These are phyloP conservation scores for Penicillium brevicompactum DNA, from an alignment of 2,329 filamentous ascomycete genomes.

Conservation along the genomic window DNA sequence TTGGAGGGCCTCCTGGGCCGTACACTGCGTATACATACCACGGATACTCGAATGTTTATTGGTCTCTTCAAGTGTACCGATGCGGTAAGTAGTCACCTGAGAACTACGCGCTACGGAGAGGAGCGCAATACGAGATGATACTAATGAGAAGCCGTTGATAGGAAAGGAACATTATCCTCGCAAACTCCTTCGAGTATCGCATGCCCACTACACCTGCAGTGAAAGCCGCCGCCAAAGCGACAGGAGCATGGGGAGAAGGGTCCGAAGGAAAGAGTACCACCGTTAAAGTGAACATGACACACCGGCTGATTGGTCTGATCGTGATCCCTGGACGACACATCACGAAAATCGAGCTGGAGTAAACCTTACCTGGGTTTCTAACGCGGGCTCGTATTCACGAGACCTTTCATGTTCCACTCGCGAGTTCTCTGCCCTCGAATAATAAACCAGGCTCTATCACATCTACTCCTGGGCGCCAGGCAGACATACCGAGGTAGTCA, in stretches of 20 bases:
- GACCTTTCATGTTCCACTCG: conserved; percentile 8
- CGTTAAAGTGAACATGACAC: conserved; percentile 72
- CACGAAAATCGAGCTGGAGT: conserved; percentile 83
- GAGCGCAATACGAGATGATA: not conserved
- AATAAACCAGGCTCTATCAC: conserved; percentile 11
- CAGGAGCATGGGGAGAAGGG: conserved; percentile 23
- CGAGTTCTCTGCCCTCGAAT: conserved; percentile 10
- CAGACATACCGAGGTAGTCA: not conserved
- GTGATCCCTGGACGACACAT: conserved; percentile 88
- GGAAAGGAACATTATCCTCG: conserved; percentile 87
- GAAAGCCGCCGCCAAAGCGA: conserved; percentile 42
- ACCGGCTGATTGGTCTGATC: conserved; percentile 83
- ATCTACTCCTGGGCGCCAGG: conserved; percentile 3
- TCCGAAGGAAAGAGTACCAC: conserved; percentile 25
- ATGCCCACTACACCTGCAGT: conserved; percentile 62
- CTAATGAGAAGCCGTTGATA: conserved; percentile 38
- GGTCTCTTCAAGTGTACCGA: conserved; percentile 95
- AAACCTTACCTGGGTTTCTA: conserved; percentile 39
- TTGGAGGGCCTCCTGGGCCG: conserved; percentile 70
- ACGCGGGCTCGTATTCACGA: conserved; percentile 9
- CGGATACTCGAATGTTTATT: conserved; percentile 84
- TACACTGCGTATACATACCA: conserved; percentile 75
- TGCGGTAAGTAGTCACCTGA: conserved; percentile 59
- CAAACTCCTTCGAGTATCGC: conserved; percentile 86
- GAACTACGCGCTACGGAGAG: not conserved